Percentiles rank a stretch among this genome's conserved stretches.
Conservation (phyloP, 2,329 filamentous ascomycete species). For the Botrytis byssoidea region DNA sequence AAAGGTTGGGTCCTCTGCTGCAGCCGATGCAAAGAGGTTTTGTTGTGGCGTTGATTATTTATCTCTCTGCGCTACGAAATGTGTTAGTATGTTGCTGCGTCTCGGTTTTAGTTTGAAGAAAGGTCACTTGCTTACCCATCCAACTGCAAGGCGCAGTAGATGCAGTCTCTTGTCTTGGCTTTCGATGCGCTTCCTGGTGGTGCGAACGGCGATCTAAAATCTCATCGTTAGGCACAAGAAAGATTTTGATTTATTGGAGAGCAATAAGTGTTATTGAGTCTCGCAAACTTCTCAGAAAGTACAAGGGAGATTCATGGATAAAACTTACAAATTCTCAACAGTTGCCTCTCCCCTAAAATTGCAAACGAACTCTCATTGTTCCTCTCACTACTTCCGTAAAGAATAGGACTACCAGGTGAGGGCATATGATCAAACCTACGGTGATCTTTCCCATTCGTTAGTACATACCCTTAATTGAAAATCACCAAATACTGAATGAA, state of each 20-base stretch:
- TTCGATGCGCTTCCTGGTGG: background rate
- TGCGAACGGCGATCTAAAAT: background rate
- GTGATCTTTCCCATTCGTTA: background rate
- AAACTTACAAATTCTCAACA: background rate
- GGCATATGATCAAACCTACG: background rate
- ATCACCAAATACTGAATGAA: background rate
- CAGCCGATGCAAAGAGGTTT: background rate
- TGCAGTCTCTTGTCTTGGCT: background rate
- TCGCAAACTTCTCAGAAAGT: background rate
- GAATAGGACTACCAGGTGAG: no score
- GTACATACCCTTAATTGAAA: background rate
- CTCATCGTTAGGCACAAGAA: background rate
- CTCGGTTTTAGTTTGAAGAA: background rate
- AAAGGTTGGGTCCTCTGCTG: background rate
- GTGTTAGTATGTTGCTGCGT: background rate
- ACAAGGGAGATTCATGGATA: background rate
- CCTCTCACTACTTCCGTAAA: background rate
- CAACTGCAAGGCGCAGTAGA: background rate
- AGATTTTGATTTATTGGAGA: background rate
- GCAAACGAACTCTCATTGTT: background rate
- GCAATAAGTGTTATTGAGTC: background rate
- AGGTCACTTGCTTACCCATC: background rate
- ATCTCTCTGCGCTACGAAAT: background rate
- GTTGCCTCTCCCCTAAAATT: background rate
- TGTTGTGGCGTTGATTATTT: background rate